Conservation (phyloP, 768 basidiomycete species). For the Pisolithus orientalis region DNA sequence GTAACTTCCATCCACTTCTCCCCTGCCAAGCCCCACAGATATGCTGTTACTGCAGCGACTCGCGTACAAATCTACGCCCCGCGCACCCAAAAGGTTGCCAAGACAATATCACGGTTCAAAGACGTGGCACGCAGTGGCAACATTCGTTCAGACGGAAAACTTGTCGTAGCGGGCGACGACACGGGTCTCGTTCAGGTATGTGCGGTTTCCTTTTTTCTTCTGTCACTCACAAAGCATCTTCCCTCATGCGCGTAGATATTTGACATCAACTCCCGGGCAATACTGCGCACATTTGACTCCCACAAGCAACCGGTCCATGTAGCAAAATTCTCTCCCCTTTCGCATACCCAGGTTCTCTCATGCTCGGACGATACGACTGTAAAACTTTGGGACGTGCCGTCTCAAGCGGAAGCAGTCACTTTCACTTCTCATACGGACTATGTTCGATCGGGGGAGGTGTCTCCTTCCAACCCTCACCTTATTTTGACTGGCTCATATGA, state of each 20-base stretch:
- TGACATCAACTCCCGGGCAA: conserved; percentile 88
- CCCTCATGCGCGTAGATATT: conserved; percentile 56
- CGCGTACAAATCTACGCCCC: conserved; percentile 94
- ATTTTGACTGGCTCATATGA: conserved; percentile 95
- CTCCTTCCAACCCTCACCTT: conserved; percentile 74
- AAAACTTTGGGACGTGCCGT: conserved; percentile 92
- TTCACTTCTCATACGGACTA: conserved; percentile 91
- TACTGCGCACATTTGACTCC: conserved; percentile 84
- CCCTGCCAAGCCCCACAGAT: conserved; percentile 80
- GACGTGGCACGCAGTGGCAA: conserved; percentile 87
- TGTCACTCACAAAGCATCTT: background rate
- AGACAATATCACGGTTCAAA: conserved; percentile 95
- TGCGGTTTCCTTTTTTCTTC: background rate
- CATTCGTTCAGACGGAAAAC: conserved; percentile 89
- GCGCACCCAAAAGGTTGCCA: conserved; percentile 91
- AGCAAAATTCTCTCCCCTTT: conserved; percentile 80
- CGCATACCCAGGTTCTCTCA: conserved; percentile 81
- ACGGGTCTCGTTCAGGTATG: conserved; percentile 75
- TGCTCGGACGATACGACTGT: conserved; percentile 96
- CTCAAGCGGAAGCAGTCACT: conserved; percentile 70
- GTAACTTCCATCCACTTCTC: conserved; percentile 94
- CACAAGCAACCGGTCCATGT: conserved; percentile 98
- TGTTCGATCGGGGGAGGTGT: conserved; percentile 88
- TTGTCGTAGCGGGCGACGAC: conserved; percentile 93
- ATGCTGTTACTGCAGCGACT: conserved; percentile 92